Percentiles rank a stretch among this genome's conserved stretches.
phyloP scores from a whole-genome alignment of 805 yeast genomes.

The Yamadazyma sp. region DNA sequence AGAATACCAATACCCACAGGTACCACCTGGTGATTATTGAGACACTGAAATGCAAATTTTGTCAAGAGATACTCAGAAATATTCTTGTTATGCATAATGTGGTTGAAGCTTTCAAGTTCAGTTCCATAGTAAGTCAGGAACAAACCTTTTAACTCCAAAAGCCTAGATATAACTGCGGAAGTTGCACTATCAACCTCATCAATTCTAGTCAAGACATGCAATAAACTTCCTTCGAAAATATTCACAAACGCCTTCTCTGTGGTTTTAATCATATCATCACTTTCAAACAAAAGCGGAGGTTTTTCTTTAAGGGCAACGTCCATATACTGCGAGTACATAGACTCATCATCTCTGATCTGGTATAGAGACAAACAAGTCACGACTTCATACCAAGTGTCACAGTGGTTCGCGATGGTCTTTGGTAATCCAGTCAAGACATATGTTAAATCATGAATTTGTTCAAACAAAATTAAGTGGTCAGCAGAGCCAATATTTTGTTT shows the following conservation, averaged over 20 bases:
- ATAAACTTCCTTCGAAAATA: conserved; percentile 53
- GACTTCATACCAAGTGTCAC: conserved; percentile 70
- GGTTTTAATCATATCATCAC: conserved; percentile 31
- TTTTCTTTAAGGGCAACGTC: conserved; percentile 32
- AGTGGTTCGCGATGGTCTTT: conserved; percentile 49
- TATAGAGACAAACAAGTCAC: conserved; percentile 55
- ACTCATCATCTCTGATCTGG: conserved; percentile 50
- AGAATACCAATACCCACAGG: conserved; percentile 72
- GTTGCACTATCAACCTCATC: conserved; percentile 63
- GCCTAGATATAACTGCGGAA: conserved; percentile 59
- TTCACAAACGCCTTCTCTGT: conserved; percentile 48
- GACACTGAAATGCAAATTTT: conserved; percentile 54
- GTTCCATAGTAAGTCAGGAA: conserved; percentile 39
- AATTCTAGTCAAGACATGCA: conserved; percentile 57
- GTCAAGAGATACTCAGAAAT: conserved; percentile 59
- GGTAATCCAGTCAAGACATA: conserved; percentile 48
- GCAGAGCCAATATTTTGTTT: conserved; percentile 23
- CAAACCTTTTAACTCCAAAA: conserved; percentile 64
- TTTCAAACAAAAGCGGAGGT: conserved; percentile 33
- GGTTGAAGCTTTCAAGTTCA: conserved; percentile 3
- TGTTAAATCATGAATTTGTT: conserved; percentile 43
- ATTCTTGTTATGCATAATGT: conserved; percentile 21
- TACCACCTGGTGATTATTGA: conserved; percentile 52
- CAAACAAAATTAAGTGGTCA: conserved; percentile 28
- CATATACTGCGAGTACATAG: conserved; percentile 34